Evolutionary conservation across 345 rosid species (phyloP), one percentile per base, ranked within the genome.

Genomic region (Eucalyptus curtisii): DNA sequence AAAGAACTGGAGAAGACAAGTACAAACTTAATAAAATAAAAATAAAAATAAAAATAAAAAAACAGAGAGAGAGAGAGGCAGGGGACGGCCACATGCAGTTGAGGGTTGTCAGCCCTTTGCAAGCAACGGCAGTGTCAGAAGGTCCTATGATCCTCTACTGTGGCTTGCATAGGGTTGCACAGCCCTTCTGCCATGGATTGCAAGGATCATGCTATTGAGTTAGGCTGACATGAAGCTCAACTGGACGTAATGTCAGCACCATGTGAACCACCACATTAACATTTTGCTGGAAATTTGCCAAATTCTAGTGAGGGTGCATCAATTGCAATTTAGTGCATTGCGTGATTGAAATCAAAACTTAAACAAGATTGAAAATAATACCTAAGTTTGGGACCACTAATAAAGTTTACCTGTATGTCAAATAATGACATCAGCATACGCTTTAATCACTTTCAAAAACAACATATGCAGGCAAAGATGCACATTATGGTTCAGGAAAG

Each of bases 141-240:
- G 84, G 84, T 40, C 84, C 84, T 40, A 44, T 13, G 84, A 76
- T 44, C 47, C 84, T 76, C 84, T 3, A 10, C 47, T 2, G 9
- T 76, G 84, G 84, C 47, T 76, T 76, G 84, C 84, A 40, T 40
- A 11, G 84, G 82, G 84, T 19, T 76, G 47, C 84, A 76, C 84
- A 76, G 82, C 82, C 82, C 27, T 44, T 76, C 47, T 40, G 30
- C 84, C 47, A 40, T 40, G 84, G 47, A 76, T 76, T 20, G 47
- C 84, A 76, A 76, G 84, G 27, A 76, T 76, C 47, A 76, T 40
- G 5, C 30, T 5, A 22, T 76, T 76, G 84, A 76, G 47, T 76
- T 76, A 76, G 47, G 84, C 27, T 40, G 84, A 40, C 84, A 76
- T 22, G 84, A 76, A 40, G 84, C 84, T 40, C 84, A 76, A 76